These are phyloP conservation scores for Calocybe gambosa DNA, from an alignment of 1,284 basidiomycete species.

Conservation along the genomic window DNA sequence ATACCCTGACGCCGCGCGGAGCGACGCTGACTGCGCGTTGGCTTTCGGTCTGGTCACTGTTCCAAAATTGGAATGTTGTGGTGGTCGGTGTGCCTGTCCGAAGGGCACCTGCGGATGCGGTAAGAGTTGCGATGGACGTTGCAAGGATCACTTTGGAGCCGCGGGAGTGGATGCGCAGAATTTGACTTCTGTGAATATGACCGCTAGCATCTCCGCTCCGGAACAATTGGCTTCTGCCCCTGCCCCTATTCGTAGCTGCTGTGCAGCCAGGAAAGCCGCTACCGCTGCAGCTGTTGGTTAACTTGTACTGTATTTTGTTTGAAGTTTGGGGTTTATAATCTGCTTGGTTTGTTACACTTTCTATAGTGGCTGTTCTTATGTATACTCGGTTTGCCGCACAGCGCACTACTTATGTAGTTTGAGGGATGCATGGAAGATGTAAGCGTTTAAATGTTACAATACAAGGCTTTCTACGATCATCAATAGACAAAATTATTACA, in stretches of 20 bases:
- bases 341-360: neutral
- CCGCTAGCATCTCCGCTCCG: neutral
- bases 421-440: neutral
- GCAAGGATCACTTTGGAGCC: constrained; percentile 25
- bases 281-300: constrained; percentile 1
- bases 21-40: constrained; percentile 29
- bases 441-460: neutral
- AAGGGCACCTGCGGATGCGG: constrained; percentile 46
- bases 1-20: constrained; percentile 35
- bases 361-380: no score
- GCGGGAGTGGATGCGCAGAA: constrained; percentile 1
- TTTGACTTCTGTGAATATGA: neutral
- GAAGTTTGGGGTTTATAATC: neutral
- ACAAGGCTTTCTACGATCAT: neutral
- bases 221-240: constrained; percentile 3
- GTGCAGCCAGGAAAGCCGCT: constrained; percentile 19
- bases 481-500: constrained; percentile 6
- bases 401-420: neutral
- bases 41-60: constrained; percentile 46
- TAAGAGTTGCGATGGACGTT: constrained; percentile 46
- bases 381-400: no score
- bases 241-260: constrained; percentile 24
- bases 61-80: constrained; percentile 65
- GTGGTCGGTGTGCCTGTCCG: constrained; percentile 51
- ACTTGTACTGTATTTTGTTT: neutral